A percentile compares a stretch with the other conserved stretches of the same genome.
These are phyloP conservation scores for Pythium rhizo-oryzae DNA, from an alignment of 352 stramenopile genomes.

Conservation along the genomic window DNA sequence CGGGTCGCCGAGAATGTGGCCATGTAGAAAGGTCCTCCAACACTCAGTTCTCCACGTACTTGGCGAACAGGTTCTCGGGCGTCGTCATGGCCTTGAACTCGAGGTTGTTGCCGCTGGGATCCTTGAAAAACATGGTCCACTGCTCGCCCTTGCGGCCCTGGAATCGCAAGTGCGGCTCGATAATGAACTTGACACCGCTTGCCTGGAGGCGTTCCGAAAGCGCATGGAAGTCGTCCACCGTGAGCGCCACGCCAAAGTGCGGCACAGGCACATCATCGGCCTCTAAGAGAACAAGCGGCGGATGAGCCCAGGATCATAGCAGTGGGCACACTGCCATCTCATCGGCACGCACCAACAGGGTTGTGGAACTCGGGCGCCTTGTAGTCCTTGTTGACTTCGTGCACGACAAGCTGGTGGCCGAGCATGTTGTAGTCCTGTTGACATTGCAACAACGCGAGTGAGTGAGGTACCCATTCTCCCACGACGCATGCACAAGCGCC, in stretches of 20 bases:
- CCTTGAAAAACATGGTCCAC: slow-evolving; percentile 99
- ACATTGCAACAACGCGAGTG: not conserved
- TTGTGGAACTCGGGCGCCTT: slow-evolving; percentile 95
- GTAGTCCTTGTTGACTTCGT: slow-evolving; percentile 94
- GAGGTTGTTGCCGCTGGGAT: slow-evolving; percentile 97
- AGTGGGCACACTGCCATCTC: not conserved
- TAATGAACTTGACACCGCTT: slow-evolving; percentile 92
- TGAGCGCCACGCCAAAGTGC: slow-evolving; percentile 94
- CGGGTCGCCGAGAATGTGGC: not conserved
- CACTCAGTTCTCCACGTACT: slow-evolving; percentile 90
- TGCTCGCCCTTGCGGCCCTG: slow-evolving; percentile 95
- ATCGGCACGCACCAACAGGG: slow-evolving; percentile 79
- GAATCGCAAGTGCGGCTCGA: slow-evolving; percentile 96
- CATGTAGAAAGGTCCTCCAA: not conserved
- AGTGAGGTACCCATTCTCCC: not conserved
- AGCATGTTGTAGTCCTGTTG: slow-evolving; percentile 91
- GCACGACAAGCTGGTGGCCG: slow-evolving; percentile 85
- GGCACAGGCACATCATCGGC: slow-evolving; percentile 97
- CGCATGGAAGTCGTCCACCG: slow-evolving; percentile 92
- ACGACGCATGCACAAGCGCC: too few species aligned
- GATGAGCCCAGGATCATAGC: too few species aligned
- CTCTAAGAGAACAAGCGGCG: slow-evolving; percentile 41
- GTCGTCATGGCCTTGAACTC: slow-evolving; percentile 99
- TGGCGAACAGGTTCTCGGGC: slow-evolving; percentile 97
- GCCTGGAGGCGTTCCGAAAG: slow-evolving; percentile 84